Evolutionary conservation across 2,329 filamentous ascomycete genomes (phyloP), one percentile per base, ranked within the genome.

Genomic region (Phoma herbarum): DNA sequence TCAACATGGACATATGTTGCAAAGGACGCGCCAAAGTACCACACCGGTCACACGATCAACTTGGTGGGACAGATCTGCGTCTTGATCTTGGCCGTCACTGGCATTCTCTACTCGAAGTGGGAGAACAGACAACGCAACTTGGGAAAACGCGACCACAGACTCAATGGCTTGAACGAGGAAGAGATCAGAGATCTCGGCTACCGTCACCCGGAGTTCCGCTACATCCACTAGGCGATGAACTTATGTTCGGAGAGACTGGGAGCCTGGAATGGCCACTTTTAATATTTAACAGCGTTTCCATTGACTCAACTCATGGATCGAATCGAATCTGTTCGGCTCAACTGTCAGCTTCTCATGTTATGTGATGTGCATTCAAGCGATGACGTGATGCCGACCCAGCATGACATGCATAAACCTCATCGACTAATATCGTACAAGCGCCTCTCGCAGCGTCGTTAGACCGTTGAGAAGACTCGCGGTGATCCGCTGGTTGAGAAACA

Each of bases 31-130:
- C 91, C 89, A 1, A 83, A 84, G 25, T 97, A 88, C 78, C 85
- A 84, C 33, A 84, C 86, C 1, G 93, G 93, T 2, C 93, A 97
- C 49, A 82, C 82, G 4, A 87, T 87, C 78, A 87, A 87, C 65
- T 76, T 87, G 44, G 76, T 64, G 4, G 83, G 83, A 1, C 83
- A 86, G 67, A 70, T 81, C 18, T 69, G 69, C 12, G 79, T 80
- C 4, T 67, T 83, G 3, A 59, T 79, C 20, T 76, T 87, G 6
- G 72, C 83, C 2, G 31, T 79, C 4, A 79, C 78, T 23, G 84
- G 84, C 16, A 82, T 87, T 42, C 41, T 75, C 12, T 87, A 86
- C 65, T 85, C 83, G 68, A 62, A 78, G 18, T 82, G 80, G 68
- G 85, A 87, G 74, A 87, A 87, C 70, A 79, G 68, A 44, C 69